Evolutionary conservation across 495 filamentous ascomycete genomes (phyloP), one percentile per base, ranked within the genome.

Genomic region (Chlorociboria aeruginascens): DNA sequence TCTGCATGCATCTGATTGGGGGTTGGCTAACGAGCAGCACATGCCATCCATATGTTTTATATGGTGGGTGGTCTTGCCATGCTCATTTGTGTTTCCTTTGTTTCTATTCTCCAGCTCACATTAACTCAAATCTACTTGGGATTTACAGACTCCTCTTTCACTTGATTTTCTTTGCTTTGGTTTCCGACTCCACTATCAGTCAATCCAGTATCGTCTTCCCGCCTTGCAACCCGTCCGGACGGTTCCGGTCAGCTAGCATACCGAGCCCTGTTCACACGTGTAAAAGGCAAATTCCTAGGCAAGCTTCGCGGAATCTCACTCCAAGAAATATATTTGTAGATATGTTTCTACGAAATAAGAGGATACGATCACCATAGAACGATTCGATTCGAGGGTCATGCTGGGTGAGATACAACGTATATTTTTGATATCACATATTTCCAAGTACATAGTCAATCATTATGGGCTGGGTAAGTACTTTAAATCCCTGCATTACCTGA

Each of bases 401-500:
- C 40, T 40, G 10, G 10, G 13, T 12, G 8, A 7, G 3, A 16
- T 36, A 32, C 11, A 47, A 11, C 35, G 34, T 40, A 53, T 45
- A 48, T 47, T 33, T 32, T 49, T 42, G 12, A 31, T 45, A 28
- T 10, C 33, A 45, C 45, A 49, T 53, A 49, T 20, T 49, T 51
- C 39, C 43, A 33, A 40, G 10, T 43, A 54, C 28, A 54, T 50
- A 58, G 30, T 30, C 8, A 38, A 29, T 1, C 46, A 47, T 44
- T 31, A 59, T 59, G 56, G 56, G 56, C 32, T 55, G 56, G 52
- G 56, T 59, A 51, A 33, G 51, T 46, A 25, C 31, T 16, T 3
- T 12, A 43, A 31, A 20, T 25, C 20, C 20, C 20, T 25, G 20
- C 17, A 28, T 13, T 42, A 1, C 12, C 20, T 16, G 10, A 9